phyloP scores from a whole-genome alignment of 2,329 filamentous ascomycete genomes.

The Talaromyces sp. region DNA sequence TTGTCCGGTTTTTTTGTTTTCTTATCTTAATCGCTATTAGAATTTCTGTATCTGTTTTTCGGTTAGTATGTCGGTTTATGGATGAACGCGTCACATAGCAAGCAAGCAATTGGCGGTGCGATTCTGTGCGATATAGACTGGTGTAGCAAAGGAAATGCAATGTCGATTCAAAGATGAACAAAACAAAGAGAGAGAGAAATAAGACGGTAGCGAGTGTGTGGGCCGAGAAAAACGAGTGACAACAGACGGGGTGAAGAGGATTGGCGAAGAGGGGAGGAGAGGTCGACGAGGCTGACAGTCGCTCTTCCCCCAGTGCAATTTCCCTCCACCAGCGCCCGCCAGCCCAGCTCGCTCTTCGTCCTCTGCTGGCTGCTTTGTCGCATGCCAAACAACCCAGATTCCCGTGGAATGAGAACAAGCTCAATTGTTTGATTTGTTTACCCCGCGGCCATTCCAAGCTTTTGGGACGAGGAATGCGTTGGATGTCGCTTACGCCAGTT shows the following conservation, averaged over 20 bases:
- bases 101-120: neutral
- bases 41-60: neutral
- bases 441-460: conserved; percentile 7
- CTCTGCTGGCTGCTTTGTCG: neutral
- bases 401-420: neutral
- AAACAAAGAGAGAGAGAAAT: neutral
- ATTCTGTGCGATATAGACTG: neutral
- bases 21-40: neutral
- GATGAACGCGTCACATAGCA: neutral
- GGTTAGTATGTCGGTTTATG: neutral
- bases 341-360: neutral
- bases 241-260: neutral
- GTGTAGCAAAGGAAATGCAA: neutral
- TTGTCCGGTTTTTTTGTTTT: neutral
- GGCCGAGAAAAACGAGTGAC: neutral
- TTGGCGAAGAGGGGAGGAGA: neutral
- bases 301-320: neutral
- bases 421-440: conserved; percentile 4
- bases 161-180: neutral
- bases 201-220: neutral
- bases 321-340: neutral
- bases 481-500: neutral
- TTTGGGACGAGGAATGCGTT: conserved; percentile 7
- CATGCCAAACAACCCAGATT: neutral
- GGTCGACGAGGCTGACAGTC: neutral